Evolutionary conservation across 805 yeast species (phyloP), one percentile per base, ranked within the genome.

Genomic region (Suhomyces xylopsoci): DNA sequence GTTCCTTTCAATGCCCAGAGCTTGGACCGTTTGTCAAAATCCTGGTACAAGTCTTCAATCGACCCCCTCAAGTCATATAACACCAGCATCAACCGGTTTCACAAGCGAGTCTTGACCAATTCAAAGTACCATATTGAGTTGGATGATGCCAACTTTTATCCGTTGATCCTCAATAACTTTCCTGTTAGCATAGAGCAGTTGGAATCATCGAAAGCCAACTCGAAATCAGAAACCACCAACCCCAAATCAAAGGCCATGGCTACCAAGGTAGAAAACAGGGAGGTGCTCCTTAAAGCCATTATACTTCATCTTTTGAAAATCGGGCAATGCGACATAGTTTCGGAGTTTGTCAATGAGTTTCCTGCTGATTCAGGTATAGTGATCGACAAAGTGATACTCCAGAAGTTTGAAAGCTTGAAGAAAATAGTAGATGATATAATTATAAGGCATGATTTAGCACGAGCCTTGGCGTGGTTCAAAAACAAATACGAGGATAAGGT

Each of bases 111-210:
- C 8, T 56, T 69, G 7, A 60, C 58, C 50, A 65, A 65, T 55
- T 49, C 69, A n/a, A 62, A 61, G 47, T 71, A 60, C 50, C 51
- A 51, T 32, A 56, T 72, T 32, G 69, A 69, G 50, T 56, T 75
- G 32, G 79, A 74, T 58, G 76, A 70, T 17, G 77, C 79, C 7
- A 74, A 75, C 55, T 65, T 72, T 1, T 75, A 67, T 51, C 76
- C 77, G 0, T 61, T 75, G 50, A 60, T 58, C 52, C 59, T 74
- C 46, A 57, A 53, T 48, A 63, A 68, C 41, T 59, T 56, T 41
- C 75, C 76, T 4, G 53, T 52, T 5, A 52, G 47, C 20, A 19
- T 26, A 24, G 55, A 49, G 24, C 24, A 15, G 40, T 38, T 12
- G n/a, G 51, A 43, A 15, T 20, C 17, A 15, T 19, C 32, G 26